Evolutionary conservation across 1,284 basidiomycete species (phyloP), one percentile per base, ranked within the genome.

Genomic region (Papiliotrema nemorosa): DNA sequence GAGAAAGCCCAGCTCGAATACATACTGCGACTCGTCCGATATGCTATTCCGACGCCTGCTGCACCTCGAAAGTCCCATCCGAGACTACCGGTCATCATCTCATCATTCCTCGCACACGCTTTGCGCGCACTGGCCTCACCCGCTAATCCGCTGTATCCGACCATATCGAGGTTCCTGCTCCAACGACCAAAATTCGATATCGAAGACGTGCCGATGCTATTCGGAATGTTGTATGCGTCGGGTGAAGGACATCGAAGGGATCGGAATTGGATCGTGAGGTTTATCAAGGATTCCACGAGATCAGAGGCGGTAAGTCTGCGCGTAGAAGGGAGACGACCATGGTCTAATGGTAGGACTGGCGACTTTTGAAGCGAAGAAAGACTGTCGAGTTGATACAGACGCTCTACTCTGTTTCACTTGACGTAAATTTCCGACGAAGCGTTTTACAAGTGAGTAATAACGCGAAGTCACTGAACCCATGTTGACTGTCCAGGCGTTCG

Each of bases 381-480:
- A 90, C 88, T 0, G 92, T 89, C 86, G 87, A 90, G 54, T 76
- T 94, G 26, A 73, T 96, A 3, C 85, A 87, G 0, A 89, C 87
- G 58, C 68, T 93, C 45, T 91, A 85, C 70, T 84, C 88, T 55
- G 80, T 81, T 5, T 75, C 77, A 34, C 69, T 76, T 0, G 87
- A 90, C 56, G 58, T 67, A 0, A 48, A 74, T 0, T 72, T 87
- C 62, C 79, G 84, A 18, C 76, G 76, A 49, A 77, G 79, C 6
- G 81, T 88, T 33, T 72, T 90, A 3, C 86, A 88, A 78, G 87
- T 86, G 58, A 42, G 62, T 53, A 25, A 14, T 12, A 27, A 22
- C 25, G 13, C 1, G 10, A 29, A 10, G 12, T 12, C 34, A 24
- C 55, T 46, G 2, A 35, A 21, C 22, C 42, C 20, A 6, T 29